Base-by-base conservation (phyloP, 139 green algal genomes). In the Ulvella scutata region DNA sequence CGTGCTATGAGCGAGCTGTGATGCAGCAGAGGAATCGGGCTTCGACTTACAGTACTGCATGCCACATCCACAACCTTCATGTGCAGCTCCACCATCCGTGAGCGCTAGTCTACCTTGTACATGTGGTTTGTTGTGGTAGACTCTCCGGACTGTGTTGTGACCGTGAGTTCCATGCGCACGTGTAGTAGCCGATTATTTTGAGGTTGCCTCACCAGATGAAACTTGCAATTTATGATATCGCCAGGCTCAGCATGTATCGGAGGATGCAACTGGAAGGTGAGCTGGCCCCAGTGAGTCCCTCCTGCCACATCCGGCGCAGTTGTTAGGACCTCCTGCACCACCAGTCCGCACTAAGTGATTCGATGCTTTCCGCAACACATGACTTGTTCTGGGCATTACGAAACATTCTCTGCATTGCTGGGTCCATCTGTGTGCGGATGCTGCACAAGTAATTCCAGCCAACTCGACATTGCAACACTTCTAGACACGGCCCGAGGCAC, bases 261-360 rank as follows among this genome's bases (percentile, higher is more conserved):
- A 3, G 93, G 93, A 73, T 92, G 77, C 39, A 96, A 61, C 38
- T 85, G 84, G 83, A 98, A 98, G 10, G 78, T 87, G 81, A 91
- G 86, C 78, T 98, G 93, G 23, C 93, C 93, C 93, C 93, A 98
- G 84, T 98, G 93, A 2, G 93, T 98, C 43, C 87, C 82, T 26
- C 89, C 86, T 3, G 81, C 91, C 2, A 87, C 79, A 79, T 96
- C 92, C 21, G 93, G 93, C 10, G 87, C 92, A 67, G 51, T 67
- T 9, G 31, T 67, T 26, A 67, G 33, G 20, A 67, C 33, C 6
- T 36, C 51, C 51, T 67, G 51, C 10, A 67, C 9, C 10, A 67
- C 51, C 13, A 59, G n/a, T n/a, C n/a, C n/a, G n/a, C n/a, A n/a
- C n/a, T n/a, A n/a, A n/a, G n/a, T n/a, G n/a, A n/a, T n/a, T n/a